These are phyloP conservation scores for Psilocybe cyanescens DNA, from an alignment of 768 basidiomycete genomes.

Conservation along the genomic window DNA sequence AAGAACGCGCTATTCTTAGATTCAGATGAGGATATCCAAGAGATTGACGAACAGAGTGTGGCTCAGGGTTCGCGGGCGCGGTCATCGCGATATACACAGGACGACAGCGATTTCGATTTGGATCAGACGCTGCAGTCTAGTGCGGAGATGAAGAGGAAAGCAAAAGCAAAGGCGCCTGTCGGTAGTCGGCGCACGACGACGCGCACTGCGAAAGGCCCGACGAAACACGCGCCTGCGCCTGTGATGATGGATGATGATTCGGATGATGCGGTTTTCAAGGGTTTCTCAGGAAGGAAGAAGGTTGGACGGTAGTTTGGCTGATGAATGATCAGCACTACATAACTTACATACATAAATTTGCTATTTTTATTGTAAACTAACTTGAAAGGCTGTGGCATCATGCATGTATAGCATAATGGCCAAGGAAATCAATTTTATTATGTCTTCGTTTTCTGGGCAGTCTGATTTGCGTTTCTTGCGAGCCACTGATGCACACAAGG, in stretches of 20 bases:
- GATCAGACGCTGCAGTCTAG: conserved; percentile 33
- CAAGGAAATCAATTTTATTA: background rate
- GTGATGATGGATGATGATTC: conserved; percentile 67
- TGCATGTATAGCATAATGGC: background rate
- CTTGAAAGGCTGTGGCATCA: background rate
- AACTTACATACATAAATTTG: background rate
- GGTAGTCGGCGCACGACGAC: conserved; percentile 14
- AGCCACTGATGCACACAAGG: background rate
- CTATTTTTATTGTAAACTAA: background rate
- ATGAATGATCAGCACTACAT: background rate
- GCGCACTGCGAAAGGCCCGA: conserved; percentile 25
- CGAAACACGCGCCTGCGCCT: conserved; percentile 35
- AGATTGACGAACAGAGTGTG: conserved; percentile 28
- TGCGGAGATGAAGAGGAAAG: conserved; percentile 13
- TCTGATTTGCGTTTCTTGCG: background rate
- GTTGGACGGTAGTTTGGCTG: conserved; percentile 31
- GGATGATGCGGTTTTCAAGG: conserved; percentile 74
- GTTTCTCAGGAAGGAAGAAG: conserved; percentile 20
- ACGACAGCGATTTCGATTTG: conserved; percentile 15
- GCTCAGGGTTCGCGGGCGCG: background rate
- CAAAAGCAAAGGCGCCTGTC: background rate
- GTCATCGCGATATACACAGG: background rate
- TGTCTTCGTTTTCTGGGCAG: background rate
- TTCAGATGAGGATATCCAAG: conserved; percentile 46
- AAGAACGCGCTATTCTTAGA: conserved; percentile 57